Evolutionary conservation across 257 asterid species (phyloP), one percentile per base, ranked within the genome.

Genomic region (Primulina huaijiensis): DNA sequence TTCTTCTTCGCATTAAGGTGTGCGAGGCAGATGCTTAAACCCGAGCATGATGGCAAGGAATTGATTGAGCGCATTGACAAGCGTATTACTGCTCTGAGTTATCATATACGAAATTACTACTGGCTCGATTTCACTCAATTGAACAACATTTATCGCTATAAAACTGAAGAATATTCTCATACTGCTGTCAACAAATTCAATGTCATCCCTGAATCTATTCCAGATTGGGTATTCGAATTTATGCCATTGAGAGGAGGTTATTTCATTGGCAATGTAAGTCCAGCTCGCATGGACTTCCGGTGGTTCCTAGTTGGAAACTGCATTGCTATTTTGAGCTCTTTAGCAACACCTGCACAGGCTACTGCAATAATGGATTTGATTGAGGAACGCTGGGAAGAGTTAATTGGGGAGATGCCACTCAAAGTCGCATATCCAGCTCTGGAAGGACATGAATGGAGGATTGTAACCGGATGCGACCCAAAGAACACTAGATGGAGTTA

Each of bases 151-250:
- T 86, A 86, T 67, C 87, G 91, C 63, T 86, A 86, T 77, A 86
- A 83, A 70, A 85, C 88, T 20, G 90, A 85, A 73, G 90, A 85
- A 38, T 81, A 85, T 71, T 85, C 90, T 73, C 86, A 83, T 75
- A 85, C 90, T 60, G 90, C 90, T 63, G 90, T 85, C 66, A 85
- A 85, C 75, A 85, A 85, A 64, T 85, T 85, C 83, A 85, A 85
- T 64, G 90, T 85, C 62, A 82, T 68, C 55, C 90, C 90, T 60
- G 90, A 85, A 56, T 83, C 90, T 2, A 83, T 86, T 66, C 88
- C 88, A 3, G 87, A 81, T 52, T 83, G 91, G 87, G 74, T 86
- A 65, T 81, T 86, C 71, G 89, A 86, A 56, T 86, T 86, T 82
- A 83, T 86, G 91, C 84, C 87, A 30, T 52, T 76, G 71, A 72